A percentile compares a stretch with the other conserved stretches of the same genome.
Conservation (phyloP, 2,329 filamentous ascomycete genomes). For the Ceratocystis huliohia region DNA sequence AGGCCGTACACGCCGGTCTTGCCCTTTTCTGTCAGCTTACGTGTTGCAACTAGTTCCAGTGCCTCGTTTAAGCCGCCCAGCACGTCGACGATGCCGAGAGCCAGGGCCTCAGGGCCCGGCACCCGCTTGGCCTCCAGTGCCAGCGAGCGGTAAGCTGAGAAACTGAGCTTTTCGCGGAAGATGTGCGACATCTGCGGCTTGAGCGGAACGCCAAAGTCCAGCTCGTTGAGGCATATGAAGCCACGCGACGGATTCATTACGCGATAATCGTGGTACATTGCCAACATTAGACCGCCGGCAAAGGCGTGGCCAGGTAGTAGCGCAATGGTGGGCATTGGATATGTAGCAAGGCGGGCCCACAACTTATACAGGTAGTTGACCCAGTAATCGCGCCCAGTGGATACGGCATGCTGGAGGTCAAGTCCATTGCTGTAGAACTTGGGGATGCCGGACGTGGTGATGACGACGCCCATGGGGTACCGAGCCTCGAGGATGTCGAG, state of each 20-base stretch:
- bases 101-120: slow-evolving; percentile 48
- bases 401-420: slow-evolving; percentile 56
- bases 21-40: slow-evolving; percentile 48
- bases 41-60: slow-evolving; percentile 45
- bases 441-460: slow-evolving; percentile 60
- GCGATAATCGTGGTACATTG: slow-evolving; percentile 74
- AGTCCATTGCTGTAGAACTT: slow-evolving; percentile 80
- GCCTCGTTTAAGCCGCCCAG: slow-evolving; percentile 53
- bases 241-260: slow-evolving; percentile 58
- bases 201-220: slow-evolving; percentile 67
- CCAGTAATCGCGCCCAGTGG: slow-evolving; percentile 49
- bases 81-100: slow-evolving; percentile 55
- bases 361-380: slow-evolving; percentile 27
- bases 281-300: slow-evolving; percentile 68
- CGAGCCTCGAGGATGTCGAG: slow-evolving; percentile 59
- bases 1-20: slow-evolving; percentile 54
- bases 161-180: slow-evolving; percentile 55
- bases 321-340: slow-evolving; percentile 72
- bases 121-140: slow-evolving; percentile 64
- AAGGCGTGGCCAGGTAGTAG: slow-evolving; percentile 70
- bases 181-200: slow-evolving; percentile 60
- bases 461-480: slow-evolving; percentile 56
- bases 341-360: slow-evolving; percentile 29
- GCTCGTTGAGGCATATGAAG: slow-evolving; percentile 70
- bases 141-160: slow-evolving; percentile 46